Percentiles rank a stretch among this genome's conserved stretches.
phyloP scores from a whole-genome alignment of 1,284 basidiomycete genomes.

The Trichosporon inkin region DNA sequence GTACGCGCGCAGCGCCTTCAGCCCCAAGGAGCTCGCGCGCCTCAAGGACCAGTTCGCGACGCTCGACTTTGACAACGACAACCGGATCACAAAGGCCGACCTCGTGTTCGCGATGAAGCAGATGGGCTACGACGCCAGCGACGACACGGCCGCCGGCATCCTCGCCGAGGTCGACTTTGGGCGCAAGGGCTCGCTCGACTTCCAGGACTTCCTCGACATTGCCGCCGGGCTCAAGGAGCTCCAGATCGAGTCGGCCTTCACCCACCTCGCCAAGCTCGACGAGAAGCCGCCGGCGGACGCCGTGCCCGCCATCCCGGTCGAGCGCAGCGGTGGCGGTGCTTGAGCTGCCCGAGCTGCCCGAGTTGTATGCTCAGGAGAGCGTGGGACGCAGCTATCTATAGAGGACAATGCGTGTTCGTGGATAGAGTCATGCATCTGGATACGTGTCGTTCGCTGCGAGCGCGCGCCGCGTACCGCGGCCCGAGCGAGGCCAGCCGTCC shows the following conservation, averaged over 20 bases:
- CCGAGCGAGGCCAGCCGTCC: no score
- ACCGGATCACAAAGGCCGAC: constrained; percentile 45
- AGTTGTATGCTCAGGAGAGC: no score
- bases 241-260: constrained; percentile 56
- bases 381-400: no score
- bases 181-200: constrained; percentile 58
- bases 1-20: constrained; percentile 62
- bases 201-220: constrained; percentile 78
- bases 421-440: no score
- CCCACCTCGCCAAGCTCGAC: constrained; percentile 48
- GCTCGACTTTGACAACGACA: constrained; percentile 51
- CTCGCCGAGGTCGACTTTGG: constrained; percentile 69
- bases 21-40: constrained; percentile 63
- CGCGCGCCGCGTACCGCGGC: no score
- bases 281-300: constrained; percentile 1
- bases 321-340: constrained; percentile 77
- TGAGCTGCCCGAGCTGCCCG: no score
- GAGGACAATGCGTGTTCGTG: no score
- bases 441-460: no score
- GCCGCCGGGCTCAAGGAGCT: constrained; percentile 78
- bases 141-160: constrained; percentile 64
- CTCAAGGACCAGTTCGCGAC: constrained; percentile 59
- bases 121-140: constrained; percentile 42
- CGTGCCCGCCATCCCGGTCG: constrained; percentile 62
- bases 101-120: constrained; percentile 46